Percentiles rank a stretch among this genome's conserved stretches.
Evolutionary conservation across 73 alveolate species (phyloP).

Genomic region (Effrenium voratum): DNA sequence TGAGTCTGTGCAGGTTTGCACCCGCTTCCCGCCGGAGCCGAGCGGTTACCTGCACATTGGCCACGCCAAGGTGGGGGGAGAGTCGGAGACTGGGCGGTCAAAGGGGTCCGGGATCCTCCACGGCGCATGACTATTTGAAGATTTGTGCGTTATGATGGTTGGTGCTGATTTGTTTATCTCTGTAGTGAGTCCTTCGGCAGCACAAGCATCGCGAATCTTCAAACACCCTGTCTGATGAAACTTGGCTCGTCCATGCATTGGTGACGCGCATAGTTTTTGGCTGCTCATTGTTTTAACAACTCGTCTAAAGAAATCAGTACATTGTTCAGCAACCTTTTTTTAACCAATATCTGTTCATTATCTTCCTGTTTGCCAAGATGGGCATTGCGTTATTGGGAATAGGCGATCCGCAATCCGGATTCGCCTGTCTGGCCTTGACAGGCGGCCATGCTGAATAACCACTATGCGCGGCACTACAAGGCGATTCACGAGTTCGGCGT

Average conservation of each 20-base stretch:
- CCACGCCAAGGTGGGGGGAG: conserved; percentile 96
- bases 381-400: neutral
- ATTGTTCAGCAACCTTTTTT: neutral
- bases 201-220: too few relatives aligned
- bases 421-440: too few relatives aligned
- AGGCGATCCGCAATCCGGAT: neutral
- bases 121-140: too few relatives aligned
- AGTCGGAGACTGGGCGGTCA: too few relatives aligned
- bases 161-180: too few relatives aligned
- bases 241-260: too few relatives aligned
- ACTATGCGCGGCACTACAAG: conserved; percentile 98
- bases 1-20: conserved; percentile 95
- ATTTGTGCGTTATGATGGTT: too few relatives aligned
- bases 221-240: too few relatives aligned
- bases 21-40: conserved; percentile 99
- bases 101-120: too few relatives aligned
- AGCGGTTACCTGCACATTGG: conserved; percentile 99
- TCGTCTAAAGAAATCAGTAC: neutral
- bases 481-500: neutral
- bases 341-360: neutral
- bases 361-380: neutral
- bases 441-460: conserved; percentile 99
- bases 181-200: too few relatives aligned
- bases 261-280: too few relatives aligned
- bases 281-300: too few relatives aligned